Percentiles rank a stretch among this genome's conserved stretches.
Evolutionary conservation across 257 asterid genomes (phyloP).

Genomic region (Ilex asprella): DNA sequence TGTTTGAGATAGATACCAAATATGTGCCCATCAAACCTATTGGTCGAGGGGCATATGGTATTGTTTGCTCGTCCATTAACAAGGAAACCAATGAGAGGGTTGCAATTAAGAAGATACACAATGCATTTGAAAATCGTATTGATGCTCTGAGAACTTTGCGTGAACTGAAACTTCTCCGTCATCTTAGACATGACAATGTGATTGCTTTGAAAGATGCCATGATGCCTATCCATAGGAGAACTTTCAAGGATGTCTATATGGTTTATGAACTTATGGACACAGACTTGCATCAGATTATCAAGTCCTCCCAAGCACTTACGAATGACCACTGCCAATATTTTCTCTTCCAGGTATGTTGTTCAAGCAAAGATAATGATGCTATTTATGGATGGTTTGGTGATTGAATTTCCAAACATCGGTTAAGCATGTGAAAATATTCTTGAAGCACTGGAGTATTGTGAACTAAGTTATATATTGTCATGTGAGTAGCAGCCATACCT

Average conservation of each 20-base stretch:
- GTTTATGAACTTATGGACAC: slow-evolving; percentile 68
- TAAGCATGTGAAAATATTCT: neutral
- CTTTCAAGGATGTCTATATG: slow-evolving; percentile 52
- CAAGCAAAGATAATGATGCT: neutral
- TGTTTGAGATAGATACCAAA: slow-evolving; percentile 55
- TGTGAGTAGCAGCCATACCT: no score
- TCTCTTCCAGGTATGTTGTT: slow-evolving; percentile 44
- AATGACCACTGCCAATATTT: slow-evolving; percentile 62
- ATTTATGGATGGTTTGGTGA: neutral
- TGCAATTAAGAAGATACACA: slow-evolving; percentile 56
- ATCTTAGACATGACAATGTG: slow-evolving; percentile 54
- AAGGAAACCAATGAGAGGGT: slow-evolving; percentile 52
- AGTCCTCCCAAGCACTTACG: slow-evolving; percentile 53
- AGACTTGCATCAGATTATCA: slow-evolving; percentile 54
- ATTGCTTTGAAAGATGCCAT: slow-evolving; percentile 56
- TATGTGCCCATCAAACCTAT: slow-evolving; percentile 60
- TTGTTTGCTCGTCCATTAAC: slow-evolving; percentile 55
- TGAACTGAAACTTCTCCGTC: slow-evolving; percentile 55
- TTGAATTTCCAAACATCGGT: neutral
- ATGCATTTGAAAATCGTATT: slow-evolving; percentile 43
- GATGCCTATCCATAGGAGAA: slow-evolving; percentile 45
- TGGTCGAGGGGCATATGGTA: slow-evolving; percentile 62
- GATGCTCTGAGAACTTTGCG: slow-evolving; percentile 60
- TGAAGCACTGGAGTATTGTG: neutral
- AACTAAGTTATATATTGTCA: no score